Conservation (phyloP, 768 basidiomycete species). For the Coprinellus micaceus region DNA sequence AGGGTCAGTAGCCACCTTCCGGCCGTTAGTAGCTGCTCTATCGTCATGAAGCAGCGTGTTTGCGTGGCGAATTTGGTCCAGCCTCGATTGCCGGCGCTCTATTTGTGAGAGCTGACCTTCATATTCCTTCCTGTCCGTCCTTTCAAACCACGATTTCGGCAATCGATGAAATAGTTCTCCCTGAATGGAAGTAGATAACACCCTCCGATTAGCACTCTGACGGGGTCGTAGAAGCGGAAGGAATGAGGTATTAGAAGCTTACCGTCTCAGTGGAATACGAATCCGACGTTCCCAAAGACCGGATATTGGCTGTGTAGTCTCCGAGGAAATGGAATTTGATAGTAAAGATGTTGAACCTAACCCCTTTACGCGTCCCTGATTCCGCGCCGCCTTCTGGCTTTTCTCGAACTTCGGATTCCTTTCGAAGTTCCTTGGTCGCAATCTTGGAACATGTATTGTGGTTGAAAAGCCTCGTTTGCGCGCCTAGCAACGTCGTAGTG, state of each 20-base stretch:
- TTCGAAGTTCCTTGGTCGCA: neutral
- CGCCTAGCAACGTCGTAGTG: neutral
- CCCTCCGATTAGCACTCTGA: too few relatives aligned
- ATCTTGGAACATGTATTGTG: neutral
- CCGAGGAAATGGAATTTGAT: conserved; percentile 31
- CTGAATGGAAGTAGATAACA: too few relatives aligned
- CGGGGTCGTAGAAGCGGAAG: too few relatives aligned
- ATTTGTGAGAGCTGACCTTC: neutral
- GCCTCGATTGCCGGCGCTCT: neutral
- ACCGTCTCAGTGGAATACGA: conserved; percentile 36
- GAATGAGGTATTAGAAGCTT: too few relatives aligned
- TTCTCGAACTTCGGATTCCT: neutral
- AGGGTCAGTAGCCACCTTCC: too few relatives aligned
- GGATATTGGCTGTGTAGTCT: conserved; percentile 26
- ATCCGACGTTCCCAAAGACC: conserved; percentile 29
- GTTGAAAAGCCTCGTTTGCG: neutral
- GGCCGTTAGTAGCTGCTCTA: neutral
- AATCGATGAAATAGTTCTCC: neutral
- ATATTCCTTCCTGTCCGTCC: neutral
- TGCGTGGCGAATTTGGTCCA: neutral
- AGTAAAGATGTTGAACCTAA: conserved; percentile 23
- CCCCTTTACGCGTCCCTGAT: too few relatives aligned
- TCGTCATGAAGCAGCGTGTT: neutral
- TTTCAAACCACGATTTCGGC: neutral
- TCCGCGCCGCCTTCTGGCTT: too few relatives aligned